phyloP scores from a whole-genome alignment of 2,329 filamentous ascomycete genomes.

The Fusarium annulatum region DNA sequence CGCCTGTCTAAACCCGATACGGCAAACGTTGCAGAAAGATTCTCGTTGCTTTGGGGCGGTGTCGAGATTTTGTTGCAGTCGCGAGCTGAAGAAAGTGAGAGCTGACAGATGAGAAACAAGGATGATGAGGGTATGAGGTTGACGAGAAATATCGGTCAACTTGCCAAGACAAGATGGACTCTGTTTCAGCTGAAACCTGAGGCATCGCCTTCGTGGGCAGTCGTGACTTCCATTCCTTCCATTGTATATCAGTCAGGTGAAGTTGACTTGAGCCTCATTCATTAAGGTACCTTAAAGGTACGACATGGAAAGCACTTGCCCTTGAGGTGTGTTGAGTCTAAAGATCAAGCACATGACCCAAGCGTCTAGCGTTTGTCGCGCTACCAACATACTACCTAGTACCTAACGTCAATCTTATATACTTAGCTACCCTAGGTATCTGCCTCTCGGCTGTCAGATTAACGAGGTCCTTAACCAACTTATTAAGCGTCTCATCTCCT shows the following conservation, averaged over 20 bases:
- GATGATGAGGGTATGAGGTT: slow-evolving; percentile 17
- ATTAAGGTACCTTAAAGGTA: neutral
- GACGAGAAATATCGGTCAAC: slow-evolving; percentile 14
- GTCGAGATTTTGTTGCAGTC: slow-evolving; percentile 12
- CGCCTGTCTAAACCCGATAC: slow-evolving; percentile 29
- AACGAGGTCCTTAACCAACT: neutral
- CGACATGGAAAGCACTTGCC: neutral
- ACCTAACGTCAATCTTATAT: too few species aligned
- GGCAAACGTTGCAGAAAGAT: slow-evolving; percentile 38
- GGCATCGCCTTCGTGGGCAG: slow-evolving; percentile 8
- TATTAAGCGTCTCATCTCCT: neutral
- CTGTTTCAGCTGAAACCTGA: slow-evolving; percentile 18
- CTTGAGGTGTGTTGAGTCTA: neutral
- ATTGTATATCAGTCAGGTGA: neutral
- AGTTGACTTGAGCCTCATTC: slow-evolving; percentile 18
- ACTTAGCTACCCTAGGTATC: neutral
- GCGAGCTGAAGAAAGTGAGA: slow-evolving; percentile 27
- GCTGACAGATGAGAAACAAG: slow-evolving; percentile 23
- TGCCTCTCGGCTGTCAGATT: neutral
- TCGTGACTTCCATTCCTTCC: slow-evolving; percentile 12
- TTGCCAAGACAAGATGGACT: slow-evolving; percentile 8
- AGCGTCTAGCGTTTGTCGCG: slow-evolving; percentile 35
- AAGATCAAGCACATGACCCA: slow-evolving; percentile 20
- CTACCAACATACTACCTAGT: slow-evolving; percentile 4
- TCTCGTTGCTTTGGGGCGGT: slow-evolving; percentile 20